A percentile compares a stretch with the other conserved stretches of the same genome.
Conservation (phyloP, 306 rosid genomes). For the Pueraria montana region DNA sequence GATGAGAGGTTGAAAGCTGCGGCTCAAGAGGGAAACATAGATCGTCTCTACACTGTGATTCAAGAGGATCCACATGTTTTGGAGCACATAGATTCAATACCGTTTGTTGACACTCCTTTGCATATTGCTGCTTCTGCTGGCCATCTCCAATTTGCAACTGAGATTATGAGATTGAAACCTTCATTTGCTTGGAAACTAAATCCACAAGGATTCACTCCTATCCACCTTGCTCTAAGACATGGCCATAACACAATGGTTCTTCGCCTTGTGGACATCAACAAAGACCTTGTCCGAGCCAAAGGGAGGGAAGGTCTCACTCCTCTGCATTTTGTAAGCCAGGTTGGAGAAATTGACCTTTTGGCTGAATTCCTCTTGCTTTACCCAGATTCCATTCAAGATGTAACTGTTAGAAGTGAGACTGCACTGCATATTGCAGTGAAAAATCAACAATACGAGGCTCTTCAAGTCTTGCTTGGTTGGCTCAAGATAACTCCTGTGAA, state of each 20-base stretch:
- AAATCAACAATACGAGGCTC: not conserved
- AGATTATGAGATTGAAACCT: not conserved
- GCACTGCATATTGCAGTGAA: slow-evolving; percentile 52
- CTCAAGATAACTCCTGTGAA: not conserved
- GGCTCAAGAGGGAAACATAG: no score
- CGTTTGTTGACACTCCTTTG: not conserved
- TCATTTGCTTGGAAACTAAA: not conserved
- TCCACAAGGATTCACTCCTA: not conserved
- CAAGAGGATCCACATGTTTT: not conserved
- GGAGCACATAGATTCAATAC: not conserved
- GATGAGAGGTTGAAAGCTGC: not conserved
- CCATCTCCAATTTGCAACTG: not conserved
- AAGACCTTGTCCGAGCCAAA: not conserved
- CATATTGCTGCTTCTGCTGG: not conserved
- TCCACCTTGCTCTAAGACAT: not conserved
- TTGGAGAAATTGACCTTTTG: slow-evolving; percentile 17
- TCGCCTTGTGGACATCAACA: not conserved
- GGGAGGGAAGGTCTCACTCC: not conserved
- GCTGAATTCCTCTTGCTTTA: slow-evolving; percentile 37
- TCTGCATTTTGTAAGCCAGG: not conserved
- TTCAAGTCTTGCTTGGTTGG: slow-evolving; percentile 36
- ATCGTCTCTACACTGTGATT: not conserved
- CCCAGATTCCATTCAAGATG: slow-evolving; percentile 46
- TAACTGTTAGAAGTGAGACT: slow-evolving; percentile 45
- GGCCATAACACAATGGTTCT: not conserved